Evolutionary conservation across 371 early-diverging fungal genomes (phyloP), one percentile per base, ranked within the genome.

Genomic region (Mucor mucedo): DNA sequence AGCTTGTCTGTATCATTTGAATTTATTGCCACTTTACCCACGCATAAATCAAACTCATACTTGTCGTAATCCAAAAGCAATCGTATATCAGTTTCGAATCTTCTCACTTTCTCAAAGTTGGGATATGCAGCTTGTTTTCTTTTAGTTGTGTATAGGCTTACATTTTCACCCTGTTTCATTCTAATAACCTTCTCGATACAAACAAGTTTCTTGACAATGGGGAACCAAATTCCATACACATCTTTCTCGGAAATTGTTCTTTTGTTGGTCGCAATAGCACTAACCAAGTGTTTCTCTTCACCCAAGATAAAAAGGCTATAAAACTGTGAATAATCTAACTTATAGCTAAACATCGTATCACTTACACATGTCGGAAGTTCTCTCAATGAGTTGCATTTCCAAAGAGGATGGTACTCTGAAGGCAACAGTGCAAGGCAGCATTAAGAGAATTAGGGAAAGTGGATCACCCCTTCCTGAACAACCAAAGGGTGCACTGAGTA

Each of bases 161-260:
- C n/a, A 0, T 54, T 61, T 30, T 61, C 54, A 21, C 55, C 54
- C 16, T 61, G 62, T 38, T 61, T 61, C 44, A 61, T 61, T 52
- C 61, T 52, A 21, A 45, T 54, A 14, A 53, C 42, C 54, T 61
- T 52, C 44, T 35, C 52, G 14, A 40, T 54, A 35, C 44, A 53
- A 33, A 42, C 35, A 54, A 61, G 42, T 8, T 21, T 61, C 54
- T 61, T 61, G 14, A 61, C 53, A 4, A 53, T 61, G 0, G 53
- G 61, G 28, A 61, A 27, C 53, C 61, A 61, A 21, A 61, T 30
- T 41, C 40, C n/a, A 40, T 44, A 45, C 38, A 61, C 61, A 13
- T 61, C 61, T 61, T 61, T 45, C 38, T 61, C 61, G 4, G 54
- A 61, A 16, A 61, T 54, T 4, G 61, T 53, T 16, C 40, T 30